Percentiles rank a stretch among this genome's conserved stretches.
Conservation (phyloP, 2,329 filamentous ascomycete genomes). For the Fusarium fracticaudum region DNA sequence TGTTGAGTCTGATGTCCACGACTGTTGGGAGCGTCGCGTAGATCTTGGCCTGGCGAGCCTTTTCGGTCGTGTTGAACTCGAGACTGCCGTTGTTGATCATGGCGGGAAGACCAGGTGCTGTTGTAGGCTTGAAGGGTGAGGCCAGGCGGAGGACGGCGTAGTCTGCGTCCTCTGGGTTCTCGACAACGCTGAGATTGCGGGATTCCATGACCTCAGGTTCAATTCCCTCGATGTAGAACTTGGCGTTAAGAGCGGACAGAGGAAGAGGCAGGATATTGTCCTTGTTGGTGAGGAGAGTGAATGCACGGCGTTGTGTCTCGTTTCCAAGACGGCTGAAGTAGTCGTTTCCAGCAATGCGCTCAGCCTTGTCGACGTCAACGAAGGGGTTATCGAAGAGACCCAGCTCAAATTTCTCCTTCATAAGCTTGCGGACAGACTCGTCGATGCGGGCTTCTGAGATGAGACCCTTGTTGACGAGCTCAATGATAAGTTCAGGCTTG, state of each 20-base stretch:
- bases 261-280: constrained; percentile 36
- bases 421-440: constrained; percentile 55
- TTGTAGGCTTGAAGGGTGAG: constrained; percentile 49
- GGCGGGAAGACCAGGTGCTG: constrained; percentile 49
- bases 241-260: constrained; percentile 4
- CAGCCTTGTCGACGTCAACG: constrained; percentile 51
- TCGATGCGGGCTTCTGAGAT: constrained; percentile 55
- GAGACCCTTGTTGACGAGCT: constrained; percentile 55
- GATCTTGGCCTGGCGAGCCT: constrained; percentile 45
- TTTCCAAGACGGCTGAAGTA: constrained; percentile 49
- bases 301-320: constrained; percentile 42
- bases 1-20: constrained; percentile 56
- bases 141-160: constrained; percentile 52
- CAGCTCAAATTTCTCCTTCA: constrained; percentile 61
- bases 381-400: constrained; percentile 63
- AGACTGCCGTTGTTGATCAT: constrained; percentile 53
- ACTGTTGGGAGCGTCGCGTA: constrained; percentile 52
- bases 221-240: constrained; percentile 40
- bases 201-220: constrained; percentile 22
- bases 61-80: constrained; percentile 49
- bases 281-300: constrained; percentile 43
- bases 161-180: constrained; percentile 51
- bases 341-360: constrained; percentile 53
- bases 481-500: constrained; percentile 57
- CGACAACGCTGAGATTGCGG: constrained; percentile 47